phyloP scores from a whole-genome alignment of 2,329 filamentous ascomycete species.

The Aspergillus nomiae region DNA sequence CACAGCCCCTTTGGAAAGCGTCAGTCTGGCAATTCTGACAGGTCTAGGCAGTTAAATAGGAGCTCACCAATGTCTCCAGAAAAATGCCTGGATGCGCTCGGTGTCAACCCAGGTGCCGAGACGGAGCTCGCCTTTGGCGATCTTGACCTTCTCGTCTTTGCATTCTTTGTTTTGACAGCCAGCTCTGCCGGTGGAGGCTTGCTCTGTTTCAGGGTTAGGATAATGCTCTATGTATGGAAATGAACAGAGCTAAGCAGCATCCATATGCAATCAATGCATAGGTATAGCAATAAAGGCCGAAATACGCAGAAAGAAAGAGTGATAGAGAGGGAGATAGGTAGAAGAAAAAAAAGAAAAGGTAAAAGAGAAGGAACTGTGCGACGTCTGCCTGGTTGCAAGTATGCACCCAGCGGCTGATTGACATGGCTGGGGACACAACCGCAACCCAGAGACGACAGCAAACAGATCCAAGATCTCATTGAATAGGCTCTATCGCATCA shows the following conservation, averaged over 20 bases:
- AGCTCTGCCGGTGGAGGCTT: conserved; percentile 70
- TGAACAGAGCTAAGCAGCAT: not conserved
- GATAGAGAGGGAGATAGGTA: not conserved
- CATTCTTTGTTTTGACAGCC: conserved; percentile 73
- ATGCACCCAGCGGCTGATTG: not conserved
- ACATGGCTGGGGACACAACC: not conserved
- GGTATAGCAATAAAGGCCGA: not conserved
- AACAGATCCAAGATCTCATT: not conserved
- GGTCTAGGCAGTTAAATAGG: not conserved
- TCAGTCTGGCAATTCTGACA: not conserved
- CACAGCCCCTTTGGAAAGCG: conserved; percentile 68
- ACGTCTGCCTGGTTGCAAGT: not conserved
- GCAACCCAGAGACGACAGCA: not conserved
- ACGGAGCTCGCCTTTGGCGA: conserved; percentile 76
- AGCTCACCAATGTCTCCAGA: conserved; percentile 83
- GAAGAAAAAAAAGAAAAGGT: not conserved
- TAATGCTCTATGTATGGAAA: not conserved
- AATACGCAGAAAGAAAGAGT: not conserved
- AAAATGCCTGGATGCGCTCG: conserved; percentile 63
- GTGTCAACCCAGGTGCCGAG: conserved; percentile 73
- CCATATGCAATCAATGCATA: not conserved
- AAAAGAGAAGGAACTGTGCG: not conserved
- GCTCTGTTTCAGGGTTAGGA: conserved; percentile 55
- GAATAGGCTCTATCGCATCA: not conserved
- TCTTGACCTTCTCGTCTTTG: conserved; percentile 70